Evolutionary conservation across 192 early-diverging fungal genomes (phyloP).

Genomic region (Coemansia sp.): DNA sequence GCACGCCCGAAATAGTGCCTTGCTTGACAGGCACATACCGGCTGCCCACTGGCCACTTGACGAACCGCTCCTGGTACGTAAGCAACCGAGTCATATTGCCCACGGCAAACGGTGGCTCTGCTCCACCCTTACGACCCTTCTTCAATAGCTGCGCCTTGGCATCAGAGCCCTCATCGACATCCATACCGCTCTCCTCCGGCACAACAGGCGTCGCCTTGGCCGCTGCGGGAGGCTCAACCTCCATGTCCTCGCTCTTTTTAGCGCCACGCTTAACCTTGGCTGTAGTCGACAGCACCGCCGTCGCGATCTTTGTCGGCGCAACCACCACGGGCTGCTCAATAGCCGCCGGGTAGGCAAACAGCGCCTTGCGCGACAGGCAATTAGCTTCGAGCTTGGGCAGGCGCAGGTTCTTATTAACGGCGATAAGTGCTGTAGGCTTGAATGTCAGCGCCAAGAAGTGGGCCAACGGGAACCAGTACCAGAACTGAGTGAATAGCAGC

Average conservation of each 20-base stretch:
- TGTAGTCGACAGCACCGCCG: conserved; percentile 95
- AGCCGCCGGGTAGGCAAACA: conserved; percentile 93
- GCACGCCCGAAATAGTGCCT: conserved; percentile 75
- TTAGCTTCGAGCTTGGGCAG: conserved; percentile 84
- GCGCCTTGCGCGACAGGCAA: conserved; percentile 83
- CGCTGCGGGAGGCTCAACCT: conserved; percentile 34
- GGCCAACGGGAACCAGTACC: conserved; percentile 99
- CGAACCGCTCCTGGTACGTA: conserved; percentile 84
- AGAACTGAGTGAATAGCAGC: conserved; percentile 98
- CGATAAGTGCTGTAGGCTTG: conserved; percentile 95
- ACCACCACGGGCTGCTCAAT: conserved; percentile 71
- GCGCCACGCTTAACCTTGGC: conserved; percentile 88
- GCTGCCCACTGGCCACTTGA: conserved; percentile 82
- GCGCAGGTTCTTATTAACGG: conserved; percentile 85
- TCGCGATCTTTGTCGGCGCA: conserved; percentile 71
- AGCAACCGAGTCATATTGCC: conserved; percentile 89
- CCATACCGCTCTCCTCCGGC: conserved; percentile 39
- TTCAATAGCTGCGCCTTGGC: conserved; percentile 30
- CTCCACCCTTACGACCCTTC: conserved; percentile 61
- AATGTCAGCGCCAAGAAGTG: conserved; percentile 96
- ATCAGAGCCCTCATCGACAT: conserved; percentile 37
- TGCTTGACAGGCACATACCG: conserved; percentile 92
- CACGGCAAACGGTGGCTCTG: conserved; percentile 77
- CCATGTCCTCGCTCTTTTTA: conserved; percentile 68
- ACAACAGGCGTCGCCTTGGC: neutral